Conservation (phyloP, 2,329 filamentous ascomycete species). For the Pezicula carpinea region DNA sequence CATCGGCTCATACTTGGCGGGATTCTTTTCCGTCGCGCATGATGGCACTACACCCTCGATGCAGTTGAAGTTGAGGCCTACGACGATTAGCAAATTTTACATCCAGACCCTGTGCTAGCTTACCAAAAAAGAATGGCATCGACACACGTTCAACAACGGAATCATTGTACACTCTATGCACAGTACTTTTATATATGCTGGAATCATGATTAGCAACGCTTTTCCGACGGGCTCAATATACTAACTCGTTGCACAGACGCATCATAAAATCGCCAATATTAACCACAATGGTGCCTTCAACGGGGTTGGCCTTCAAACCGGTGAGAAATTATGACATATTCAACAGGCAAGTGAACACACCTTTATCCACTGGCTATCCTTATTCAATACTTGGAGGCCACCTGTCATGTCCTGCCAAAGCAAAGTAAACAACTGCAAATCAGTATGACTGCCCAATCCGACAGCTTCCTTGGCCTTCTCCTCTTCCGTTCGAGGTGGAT, state of each 20-base stretch:
- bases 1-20: slow-evolving; percentile 45
- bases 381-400: slow-evolving; percentile 38
- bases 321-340: slow-evolving; percentile 6
- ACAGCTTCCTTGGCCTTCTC: slow-evolving; percentile 28
- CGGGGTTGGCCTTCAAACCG: slow-evolving; percentile 31
- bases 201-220: background rate
- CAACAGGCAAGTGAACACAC: slow-evolving; percentile 12
- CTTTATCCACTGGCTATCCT: slow-evolving; percentile 39
- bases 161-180: slow-evolving; percentile 46
- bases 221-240: background rate
- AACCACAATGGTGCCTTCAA: slow-evolving; percentile 44
- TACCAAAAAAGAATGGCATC: slow-evolving; percentile 53
- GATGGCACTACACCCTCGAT: slow-evolving; percentile 43
- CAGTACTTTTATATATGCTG: slow-evolving; percentile 40
- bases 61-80: slow-evolving; percentile 46
- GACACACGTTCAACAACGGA: slow-evolving; percentile 39
- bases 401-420: slow-evolving; percentile 42
- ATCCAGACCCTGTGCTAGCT: slow-evolving; percentile 1
- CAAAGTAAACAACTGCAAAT: slow-evolving; percentile 45
- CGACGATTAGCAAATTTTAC: background rate
- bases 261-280: slow-evolving; percentile 50
- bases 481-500: slow-evolving; percentile 33
- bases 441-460: slow-evolving; percentile 42
- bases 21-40: slow-evolving; percentile 40
- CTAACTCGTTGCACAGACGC: slow-evolving; percentile 41